Conservation (phyloP, 371 early-diverging fungal species). For the Mortierella sp. region DNA sequence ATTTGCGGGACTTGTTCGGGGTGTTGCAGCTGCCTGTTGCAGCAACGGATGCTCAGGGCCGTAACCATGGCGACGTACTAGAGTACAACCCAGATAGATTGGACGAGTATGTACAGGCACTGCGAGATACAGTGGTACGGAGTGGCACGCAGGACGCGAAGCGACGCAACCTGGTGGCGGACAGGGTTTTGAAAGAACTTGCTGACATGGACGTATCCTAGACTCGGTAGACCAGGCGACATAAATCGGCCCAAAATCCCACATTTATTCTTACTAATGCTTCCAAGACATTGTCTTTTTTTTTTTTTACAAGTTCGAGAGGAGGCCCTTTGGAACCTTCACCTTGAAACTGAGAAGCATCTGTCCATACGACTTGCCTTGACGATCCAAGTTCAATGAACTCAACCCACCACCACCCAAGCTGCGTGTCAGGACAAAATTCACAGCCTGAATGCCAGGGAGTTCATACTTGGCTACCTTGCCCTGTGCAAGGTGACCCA, state of each 20-base stretch:
- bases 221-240: too few species aligned
- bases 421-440: slow-evolving; percentile 76
- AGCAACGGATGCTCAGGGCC: neutral
- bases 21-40: slow-evolving; percentile 30
- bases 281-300: too few species aligned
- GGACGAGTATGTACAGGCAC: slow-evolving; percentile 44
- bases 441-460: slow-evolving; percentile 71
- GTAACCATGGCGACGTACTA: too few species aligned
- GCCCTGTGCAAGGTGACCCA: slow-evolving; percentile 74
- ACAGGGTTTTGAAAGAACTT: slow-evolving; percentile 41
- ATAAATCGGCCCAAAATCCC: too few species aligned
- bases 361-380: slow-evolving; percentile 82
- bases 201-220: too few species aligned
- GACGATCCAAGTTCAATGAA: slow-evolving; percentile 74
- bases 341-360: slow-evolving; percentile 68
- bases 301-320: slow-evolving; percentile 58
- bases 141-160: slow-evolving; percentile 19
- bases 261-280: too few species aligned
- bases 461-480: slow-evolving; percentile 72
- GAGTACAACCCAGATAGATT: slow-evolving; percentile 27
- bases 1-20: slow-evolving; percentile 35
- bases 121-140: slow-evolving; percentile 37
- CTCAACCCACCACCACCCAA: slow-evolving; percentile 80
- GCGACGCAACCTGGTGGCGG: slow-evolving; percentile 29
- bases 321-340: slow-evolving; percentile 65